Base-by-base conservation (phyloP, 192 early-diverging fungal species). In the Coemansia sp. region DNA sequence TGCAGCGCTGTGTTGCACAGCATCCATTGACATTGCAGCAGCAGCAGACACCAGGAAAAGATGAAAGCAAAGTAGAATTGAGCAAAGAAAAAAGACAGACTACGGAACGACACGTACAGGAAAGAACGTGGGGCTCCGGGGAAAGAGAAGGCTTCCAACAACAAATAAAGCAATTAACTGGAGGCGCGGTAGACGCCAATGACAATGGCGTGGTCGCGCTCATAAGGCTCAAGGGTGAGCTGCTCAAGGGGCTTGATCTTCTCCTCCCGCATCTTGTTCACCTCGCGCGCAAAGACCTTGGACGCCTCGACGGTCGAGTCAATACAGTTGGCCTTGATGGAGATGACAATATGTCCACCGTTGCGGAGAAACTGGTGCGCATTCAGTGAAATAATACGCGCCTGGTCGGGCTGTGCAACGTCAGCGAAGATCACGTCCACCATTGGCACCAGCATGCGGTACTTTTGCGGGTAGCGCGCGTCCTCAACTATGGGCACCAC, bases 321-420 rank as follows among this genome's bases (percentile, higher is more conserved):
- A 82, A 99, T 99, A 86, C 95, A 99, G 87, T 96, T 96, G 60
- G 96, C 97, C 88, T 99, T 99, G 89, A 99, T 96, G 58, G 94
- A 96, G 71, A 98, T 98, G 58, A 96, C 96, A 84, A 98, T 95
- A 82, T 99, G 90, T 51, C 94, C 95, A 58, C 91, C 88, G 85
- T 94, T 94, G 87, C 95, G 96, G 67, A 99, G 86, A 87, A 97
- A 98, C 84, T 96, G 88, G 82, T 98, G 96, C 50, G 95, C 87
- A 79, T 99, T 99, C 78, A 98, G 84, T 46, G 95, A 86, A 66
- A 99, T 93, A 74, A 99, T 99, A 88, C 97, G 95, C 6, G 97
- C 96, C 87, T 99, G 97, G 75, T 99, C 97, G 51, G 96, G 97
- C 85, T 99, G 97, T 32, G 97, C 96, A 76, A 99, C 95, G 85